A percentile compares a stretch with the other conserved stretches of the same genome.
Evolutionary conservation across 164 flowering plant species (phyloP).

Genomic region (Hamamelis virginiana): DNA sequence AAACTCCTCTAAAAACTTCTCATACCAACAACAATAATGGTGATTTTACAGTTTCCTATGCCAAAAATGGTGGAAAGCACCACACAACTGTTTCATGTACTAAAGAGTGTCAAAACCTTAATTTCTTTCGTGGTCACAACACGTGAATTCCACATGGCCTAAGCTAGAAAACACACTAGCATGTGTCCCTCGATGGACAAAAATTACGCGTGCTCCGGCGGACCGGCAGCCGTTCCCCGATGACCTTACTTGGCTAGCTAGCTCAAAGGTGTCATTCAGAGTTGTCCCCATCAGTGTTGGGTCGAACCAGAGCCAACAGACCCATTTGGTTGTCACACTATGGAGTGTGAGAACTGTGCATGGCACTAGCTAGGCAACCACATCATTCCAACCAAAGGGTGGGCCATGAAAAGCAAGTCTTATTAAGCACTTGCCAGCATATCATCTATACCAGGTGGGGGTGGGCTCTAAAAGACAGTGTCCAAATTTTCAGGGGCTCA

Average conservation of each 20-base stretch:
- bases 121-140: background rate
- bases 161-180: slow-evolving; percentile 9
- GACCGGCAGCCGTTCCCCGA: background rate
- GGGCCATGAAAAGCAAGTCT: slow-evolving; percentile 24
- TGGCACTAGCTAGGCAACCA: slow-evolving; percentile 13
- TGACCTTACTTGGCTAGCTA: background rate
- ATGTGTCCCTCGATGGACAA: background rate
- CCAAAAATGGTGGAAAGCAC: too few species aligned
- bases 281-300: slow-evolving; percentile 30
- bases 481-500: slow-evolving; percentile 25
- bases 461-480: slow-evolving; percentile 22
- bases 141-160: slow-evolving; percentile 13
- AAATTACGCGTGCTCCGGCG: background rate
- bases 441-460: slow-evolving; percentile 27
- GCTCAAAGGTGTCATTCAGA: slow-evolving; percentile 11
- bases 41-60: too few species aligned
- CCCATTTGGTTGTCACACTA: background rate
- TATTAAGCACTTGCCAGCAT: slow-evolving; percentile 22
- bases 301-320: slow-evolving; percentile 2
- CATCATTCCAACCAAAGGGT: slow-evolving; percentile 29
- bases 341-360: background rate
- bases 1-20: too few species aligned
- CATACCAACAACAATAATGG: too few species aligned
- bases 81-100: background rate
- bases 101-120: background rate